Evolutionary conservation across 1,284 basidiomycete species (phyloP).

Genomic region (Hortiboletus rubellus): DNA sequence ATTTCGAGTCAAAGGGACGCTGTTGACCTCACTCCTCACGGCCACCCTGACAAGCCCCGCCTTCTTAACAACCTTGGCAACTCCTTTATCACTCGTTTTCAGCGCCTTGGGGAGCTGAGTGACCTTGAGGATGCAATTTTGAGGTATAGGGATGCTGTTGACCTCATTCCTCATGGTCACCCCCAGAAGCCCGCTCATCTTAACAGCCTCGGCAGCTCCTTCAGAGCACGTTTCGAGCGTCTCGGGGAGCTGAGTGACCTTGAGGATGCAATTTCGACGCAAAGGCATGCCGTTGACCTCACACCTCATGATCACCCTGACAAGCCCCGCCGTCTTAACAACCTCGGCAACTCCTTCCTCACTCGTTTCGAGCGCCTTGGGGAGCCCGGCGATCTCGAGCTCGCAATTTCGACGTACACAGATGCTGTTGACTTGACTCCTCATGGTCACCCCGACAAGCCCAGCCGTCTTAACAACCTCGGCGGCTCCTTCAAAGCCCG

Average conservation of each 20-base stretch:
- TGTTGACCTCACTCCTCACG: not conserved
- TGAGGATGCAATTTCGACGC: not conserved
- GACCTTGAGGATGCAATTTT: not conserved
- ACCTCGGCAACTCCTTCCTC: not conserved
- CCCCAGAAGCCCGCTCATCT: not conserved
- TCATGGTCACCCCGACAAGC: not conserved
- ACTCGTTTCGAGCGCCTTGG: conserved; percentile 1
- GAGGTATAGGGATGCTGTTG: not conserved
- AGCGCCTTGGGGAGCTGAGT: not conserved
- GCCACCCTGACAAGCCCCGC: not conserved
- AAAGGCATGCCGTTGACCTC: not conserved
- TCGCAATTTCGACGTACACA: not conserved
- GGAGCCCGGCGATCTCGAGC: not conserved
- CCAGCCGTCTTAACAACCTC: not conserved
- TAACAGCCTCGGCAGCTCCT: not conserved
- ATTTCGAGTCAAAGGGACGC: not conserved
- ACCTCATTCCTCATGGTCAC: not conserved
- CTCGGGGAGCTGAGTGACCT: conserved; percentile 1
- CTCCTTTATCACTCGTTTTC: not conserved
- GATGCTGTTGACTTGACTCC: not conserved
- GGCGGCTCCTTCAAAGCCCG: not conserved
- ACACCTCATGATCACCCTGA: not conserved
- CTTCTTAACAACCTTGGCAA: not conserved
- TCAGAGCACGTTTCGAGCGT: not conserved
- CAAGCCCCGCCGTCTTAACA: not conserved